phyloP scores from a whole-genome alignment of 2,329 filamentous ascomycete species.

The Pestalotiopsis sp. region DNA sequence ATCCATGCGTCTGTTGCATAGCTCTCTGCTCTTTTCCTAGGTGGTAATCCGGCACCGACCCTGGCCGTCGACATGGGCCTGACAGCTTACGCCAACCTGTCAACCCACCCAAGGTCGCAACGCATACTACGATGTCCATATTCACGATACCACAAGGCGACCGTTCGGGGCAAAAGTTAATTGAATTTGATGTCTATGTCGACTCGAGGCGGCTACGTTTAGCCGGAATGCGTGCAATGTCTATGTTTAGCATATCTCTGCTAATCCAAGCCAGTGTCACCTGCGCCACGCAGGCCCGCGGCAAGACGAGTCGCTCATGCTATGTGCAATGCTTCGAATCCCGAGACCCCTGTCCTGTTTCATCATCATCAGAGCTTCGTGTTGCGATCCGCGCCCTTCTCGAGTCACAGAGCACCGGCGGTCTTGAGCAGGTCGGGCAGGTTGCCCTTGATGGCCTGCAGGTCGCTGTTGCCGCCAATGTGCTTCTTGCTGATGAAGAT shows the following conservation, averaged over 20 bases:
- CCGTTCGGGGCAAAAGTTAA: not conserved
- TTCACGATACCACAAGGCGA: too few species aligned
- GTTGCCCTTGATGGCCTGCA: conserved; percentile 65
- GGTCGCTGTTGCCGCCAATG: conserved; percentile 94
- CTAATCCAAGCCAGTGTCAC: not conserved
- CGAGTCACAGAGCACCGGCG: conserved; percentile 62
- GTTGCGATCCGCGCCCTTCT: not conserved
- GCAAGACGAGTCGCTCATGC: not conserved
- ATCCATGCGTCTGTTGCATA: too few species aligned
- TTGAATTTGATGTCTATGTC: not conserved
- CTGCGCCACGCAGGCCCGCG: not conserved
- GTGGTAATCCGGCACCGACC: too few species aligned
- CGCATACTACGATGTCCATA: too few species aligned
- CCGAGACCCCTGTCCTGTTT: not conserved
- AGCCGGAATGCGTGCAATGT: not conserved
- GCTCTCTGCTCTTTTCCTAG: too few species aligned
- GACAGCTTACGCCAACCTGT: too few species aligned
- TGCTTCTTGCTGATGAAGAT: conserved; percentile 90
- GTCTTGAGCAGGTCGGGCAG: conserved; percentile 66
- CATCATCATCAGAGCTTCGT: not conserved
- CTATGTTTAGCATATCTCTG: not conserved
- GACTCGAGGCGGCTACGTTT: not conserved
- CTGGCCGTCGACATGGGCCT: too few species aligned
- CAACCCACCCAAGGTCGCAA: too few species aligned
- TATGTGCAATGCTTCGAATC: not conserved